Evolutionary conservation across 2,329 filamentous ascomycete species (phyloP).

Genomic region (Emydomyces testavorans): DNA sequence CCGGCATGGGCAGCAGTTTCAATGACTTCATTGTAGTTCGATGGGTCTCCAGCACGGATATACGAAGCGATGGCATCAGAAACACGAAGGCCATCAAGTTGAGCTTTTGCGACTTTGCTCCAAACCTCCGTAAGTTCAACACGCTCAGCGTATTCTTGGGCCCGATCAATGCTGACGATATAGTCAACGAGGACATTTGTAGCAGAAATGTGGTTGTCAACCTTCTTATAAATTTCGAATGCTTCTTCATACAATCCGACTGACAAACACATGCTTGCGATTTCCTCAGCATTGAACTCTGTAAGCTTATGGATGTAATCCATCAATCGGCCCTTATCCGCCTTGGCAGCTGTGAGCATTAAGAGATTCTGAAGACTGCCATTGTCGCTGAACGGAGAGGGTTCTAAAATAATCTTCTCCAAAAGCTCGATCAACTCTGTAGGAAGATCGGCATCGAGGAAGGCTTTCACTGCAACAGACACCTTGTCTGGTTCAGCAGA

Average conservation of each 20-base stretch:
- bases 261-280: constrained; percentile 83
- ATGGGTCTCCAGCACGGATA: constrained; percentile 84
- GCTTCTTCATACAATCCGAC: constrained; percentile 93
- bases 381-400: constrained; percentile 97
- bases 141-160: constrained; percentile 87
- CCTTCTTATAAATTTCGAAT: constrained; percentile 98
- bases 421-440: constrained; percentile 91
- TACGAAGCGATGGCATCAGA: constrained; percentile 92
- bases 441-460: constrained; percentile 82
- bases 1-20: constrained; percentile 89
- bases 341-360: constrained; percentile 92
- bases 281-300: constrained; percentile 82
- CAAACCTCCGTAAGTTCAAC: constrained; percentile 91
- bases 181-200: constrained; percentile 90
- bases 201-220: constrained; percentile 73
- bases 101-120: constrained; percentile 96
- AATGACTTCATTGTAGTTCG: constrained; percentile 91
- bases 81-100: constrained; percentile 88
- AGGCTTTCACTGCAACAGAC: constrained; percentile 82
- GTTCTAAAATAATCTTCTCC: constrained; percentile 99
- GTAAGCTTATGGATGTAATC: constrained; percentile 90
- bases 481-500: constrained; percentile 90
- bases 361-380: constrained; percentile 90
- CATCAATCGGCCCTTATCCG: constrained; percentile 88
- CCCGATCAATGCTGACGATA: constrained; percentile 94